Evolutionary conservation across 2,329 filamentous ascomycete species (phyloP).

Genomic region (Metarhizium robertsii): DNA sequence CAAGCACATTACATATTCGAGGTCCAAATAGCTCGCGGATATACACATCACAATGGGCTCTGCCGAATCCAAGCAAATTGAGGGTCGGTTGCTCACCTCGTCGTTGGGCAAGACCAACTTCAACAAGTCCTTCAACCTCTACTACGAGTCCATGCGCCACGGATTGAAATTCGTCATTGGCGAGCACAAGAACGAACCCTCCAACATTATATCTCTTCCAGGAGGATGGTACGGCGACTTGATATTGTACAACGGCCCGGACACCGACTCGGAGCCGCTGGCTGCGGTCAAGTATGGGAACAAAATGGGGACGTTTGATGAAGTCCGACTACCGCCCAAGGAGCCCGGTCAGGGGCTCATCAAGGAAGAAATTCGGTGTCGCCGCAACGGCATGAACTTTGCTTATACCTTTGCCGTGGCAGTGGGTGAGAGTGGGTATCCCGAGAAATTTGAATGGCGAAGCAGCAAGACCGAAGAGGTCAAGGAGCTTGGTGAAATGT

Average conservation of each 20-base stretch:
- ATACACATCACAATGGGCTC: constrained; percentile 7
- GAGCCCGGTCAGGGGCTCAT: constrained; percentile 3
- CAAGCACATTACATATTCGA: neutral
- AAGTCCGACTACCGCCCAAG: constrained; percentile 8
- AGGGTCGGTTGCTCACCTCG: neutral
- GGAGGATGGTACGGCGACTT: constrained; percentile 8
- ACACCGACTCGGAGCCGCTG: constrained; percentile 2
- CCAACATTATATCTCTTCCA: constrained; percentile 6
- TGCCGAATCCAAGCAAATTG: constrained; percentile 9
- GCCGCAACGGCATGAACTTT: constrained; percentile 6
- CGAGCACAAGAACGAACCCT: constrained; percentile 3
- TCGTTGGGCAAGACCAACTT: constrained; percentile 1
- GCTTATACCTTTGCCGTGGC: constrained; percentile 20
- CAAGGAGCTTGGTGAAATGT: constrained; percentile 18
- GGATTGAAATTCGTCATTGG: constrained; percentile 6
- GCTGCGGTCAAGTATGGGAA: constrained; percentile 1
- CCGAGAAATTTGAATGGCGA: constrained; percentile 32
- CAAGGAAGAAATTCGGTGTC: constrained; percentile 6
- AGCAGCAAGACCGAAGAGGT: constrained; percentile 26
- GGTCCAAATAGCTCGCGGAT: neutral
- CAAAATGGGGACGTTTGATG: constrained; percentile 4
- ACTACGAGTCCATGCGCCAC: constrained; percentile 4
- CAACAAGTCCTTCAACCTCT: constrained; percentile 7
- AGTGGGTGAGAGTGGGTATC: constrained; percentile 20
- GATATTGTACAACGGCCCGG: constrained; percentile 9